Conservation (phyloP, 2,329 filamentous ascomycete species). For the Pseudogymnoascus sp. region DNA sequence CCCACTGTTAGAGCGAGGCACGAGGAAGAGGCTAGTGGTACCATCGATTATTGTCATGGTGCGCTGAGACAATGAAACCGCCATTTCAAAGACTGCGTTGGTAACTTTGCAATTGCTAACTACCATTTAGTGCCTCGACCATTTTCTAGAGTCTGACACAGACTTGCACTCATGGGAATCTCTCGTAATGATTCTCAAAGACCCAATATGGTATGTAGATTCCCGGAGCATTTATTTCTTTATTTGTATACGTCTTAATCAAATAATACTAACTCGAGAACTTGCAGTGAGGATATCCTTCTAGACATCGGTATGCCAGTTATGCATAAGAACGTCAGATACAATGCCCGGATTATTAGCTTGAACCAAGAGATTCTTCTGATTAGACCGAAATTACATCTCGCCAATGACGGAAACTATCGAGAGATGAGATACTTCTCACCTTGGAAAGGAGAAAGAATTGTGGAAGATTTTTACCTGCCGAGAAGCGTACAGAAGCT, state of each 20-base stretch:
- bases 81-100: conserved; percentile 9
- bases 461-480: conserved; percentile 59
- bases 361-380: conserved; percentile 62
- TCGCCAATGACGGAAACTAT: conserved; percentile 66
- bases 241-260: neutral
- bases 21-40: neutral
- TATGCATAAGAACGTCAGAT: conserved; percentile 53
- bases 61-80: neutral
- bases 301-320: conserved; percentile 59
- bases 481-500: conserved; percentile 52
- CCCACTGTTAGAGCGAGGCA: neutral
- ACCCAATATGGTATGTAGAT: conserved; percentile 36
- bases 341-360: conserved; percentile 59
- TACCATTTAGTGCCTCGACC: neutral
- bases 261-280: neutral
- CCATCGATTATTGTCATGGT: neutral
- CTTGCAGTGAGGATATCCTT: conserved; percentile 53
- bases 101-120: neutral
- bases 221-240: neutral
- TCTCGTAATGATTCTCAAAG: conserved; percentile 51
- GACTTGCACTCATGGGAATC: conserved; percentile 57
- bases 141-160: conserved; percentile 36
- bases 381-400: conserved; percentile 64
- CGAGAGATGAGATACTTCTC: conserved; percentile 58
- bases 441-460: conserved; percentile 49